These are phyloP conservation scores for Suhomyces wounanorum DNA, from an alignment of 1,139 yeast genomes.

Conservation along the genomic window DNA sequence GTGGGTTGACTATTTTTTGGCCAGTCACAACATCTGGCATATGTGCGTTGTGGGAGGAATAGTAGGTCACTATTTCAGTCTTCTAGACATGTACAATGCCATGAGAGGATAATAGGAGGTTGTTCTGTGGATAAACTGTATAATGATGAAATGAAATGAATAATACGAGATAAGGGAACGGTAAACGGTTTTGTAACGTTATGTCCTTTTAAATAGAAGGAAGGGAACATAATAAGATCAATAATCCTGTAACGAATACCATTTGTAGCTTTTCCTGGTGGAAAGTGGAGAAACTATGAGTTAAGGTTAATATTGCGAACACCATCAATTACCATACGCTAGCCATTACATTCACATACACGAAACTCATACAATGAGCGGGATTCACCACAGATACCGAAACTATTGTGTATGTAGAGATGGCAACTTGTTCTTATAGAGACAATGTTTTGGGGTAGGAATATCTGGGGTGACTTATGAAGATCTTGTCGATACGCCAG, in stretches of 20 bases:
- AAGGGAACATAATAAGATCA: background rate
- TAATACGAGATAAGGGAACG: background rate
- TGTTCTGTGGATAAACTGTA: background rate
- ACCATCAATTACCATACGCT: too few species aligned
- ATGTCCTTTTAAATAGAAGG: background rate
- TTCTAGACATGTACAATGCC: conserved; percentile 63
- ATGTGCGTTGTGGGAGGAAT: conserved; percentile 85
- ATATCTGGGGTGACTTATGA: background rate
- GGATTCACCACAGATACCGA: background rate
- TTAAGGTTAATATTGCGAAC: too few species aligned
- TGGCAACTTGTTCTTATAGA: background rate
- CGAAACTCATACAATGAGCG: background rate
- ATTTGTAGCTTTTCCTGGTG: too few species aligned
- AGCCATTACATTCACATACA: background rate
- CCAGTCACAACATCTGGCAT: conserved; percentile 95
- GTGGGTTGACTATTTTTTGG: conserved; percentile 80
- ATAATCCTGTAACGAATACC: too few species aligned
- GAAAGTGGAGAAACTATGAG: too few species aligned
- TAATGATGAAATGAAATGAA: background rate
- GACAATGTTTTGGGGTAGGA: background rate
- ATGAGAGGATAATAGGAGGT: conserved; percentile 12
- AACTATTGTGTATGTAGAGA: background rate
- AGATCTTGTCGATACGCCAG: background rate
- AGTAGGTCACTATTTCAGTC: conserved; percentile 78
- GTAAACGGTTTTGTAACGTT: background rate